phyloP scores from a whole-genome alignment of 2,329 filamentous ascomycete genomes.

The Lithohypha guttulata region DNA sequence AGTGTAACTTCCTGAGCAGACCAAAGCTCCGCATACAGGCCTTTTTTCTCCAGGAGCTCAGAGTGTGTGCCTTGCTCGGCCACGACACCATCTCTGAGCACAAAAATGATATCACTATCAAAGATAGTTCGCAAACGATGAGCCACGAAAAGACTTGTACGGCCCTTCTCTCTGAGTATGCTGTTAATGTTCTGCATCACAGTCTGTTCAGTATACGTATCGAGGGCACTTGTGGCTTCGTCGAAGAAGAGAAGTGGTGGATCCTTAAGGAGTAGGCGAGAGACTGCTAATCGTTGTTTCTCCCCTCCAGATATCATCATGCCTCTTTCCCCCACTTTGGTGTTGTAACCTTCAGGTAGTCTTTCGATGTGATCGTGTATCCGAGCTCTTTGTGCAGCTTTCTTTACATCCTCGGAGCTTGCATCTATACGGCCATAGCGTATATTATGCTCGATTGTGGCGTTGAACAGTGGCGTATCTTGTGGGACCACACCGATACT shows the following conservation, averaged over 20 bases:
- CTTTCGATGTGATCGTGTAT: constrained; percentile 73
- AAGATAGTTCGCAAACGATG: constrained; percentile 88
- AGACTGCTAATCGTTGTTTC: constrained; percentile 83
- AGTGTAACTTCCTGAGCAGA: constrained; percentile 52
- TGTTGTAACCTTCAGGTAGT: constrained; percentile 74
- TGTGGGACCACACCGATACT: constrained; percentile 94
- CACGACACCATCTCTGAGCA: constrained; percentile 73
- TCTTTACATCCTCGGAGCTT: constrained; percentile 57
- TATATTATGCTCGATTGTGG: constrained; percentile 92
- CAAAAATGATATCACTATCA: constrained; percentile 86
- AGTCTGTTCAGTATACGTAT: constrained; percentile 79
- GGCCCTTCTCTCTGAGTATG: constrained; percentile 74
- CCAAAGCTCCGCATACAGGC: constrained; percentile 84
- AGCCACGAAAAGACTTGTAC: constrained; percentile 91
- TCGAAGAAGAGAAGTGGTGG: constrained; percentile 79
- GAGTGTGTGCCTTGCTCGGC: constrained; percentile 82
- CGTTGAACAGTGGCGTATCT: constrained; percentile 94
- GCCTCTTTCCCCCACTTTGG: constrained; percentile 75
- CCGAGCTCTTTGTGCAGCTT: constrained; percentile 69
- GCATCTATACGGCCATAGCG: constrained; percentile 79
- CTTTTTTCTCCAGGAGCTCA: constrained; percentile 64
- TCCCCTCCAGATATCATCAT: constrained; percentile 80
- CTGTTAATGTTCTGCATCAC: constrained; percentile 87
- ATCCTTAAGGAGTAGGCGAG: constrained; percentile 70
- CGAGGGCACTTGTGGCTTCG: constrained; percentile 78